phyloP scores from a whole-genome alignment of 371 early-diverging fungal genomes.

The Mucor indicus region DNA sequence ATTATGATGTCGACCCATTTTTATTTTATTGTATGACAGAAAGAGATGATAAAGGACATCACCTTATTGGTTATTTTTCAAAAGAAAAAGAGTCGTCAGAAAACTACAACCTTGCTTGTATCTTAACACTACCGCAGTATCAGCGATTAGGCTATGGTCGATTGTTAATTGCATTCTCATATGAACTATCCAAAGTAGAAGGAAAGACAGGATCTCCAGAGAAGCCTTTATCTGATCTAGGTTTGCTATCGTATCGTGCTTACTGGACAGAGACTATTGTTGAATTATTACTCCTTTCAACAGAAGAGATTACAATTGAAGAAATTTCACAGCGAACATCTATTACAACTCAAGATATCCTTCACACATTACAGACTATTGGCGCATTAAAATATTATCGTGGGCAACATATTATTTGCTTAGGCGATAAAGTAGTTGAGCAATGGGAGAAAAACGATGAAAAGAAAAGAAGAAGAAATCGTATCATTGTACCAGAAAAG shows the following conservation, averaged over 20 bases:
- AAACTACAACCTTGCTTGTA: slow-evolving; percentile 99
- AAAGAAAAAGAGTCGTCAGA: slow-evolving; percentile 98
- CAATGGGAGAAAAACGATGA: slow-evolving; percentile 69
- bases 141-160: slow-evolving; percentile 99
- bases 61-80: slow-evolving; percentile 98
- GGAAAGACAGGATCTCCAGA: slow-evolving; percentile 97
- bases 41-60: slow-evolving; percentile 78
- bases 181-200: slow-evolving; percentile 96
- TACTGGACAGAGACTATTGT: slow-evolving; percentile 95
- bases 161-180: slow-evolving; percentile 95
- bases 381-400: slow-evolving; percentile 94
- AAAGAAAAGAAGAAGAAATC: slow-evolving; percentile 51
- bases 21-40: slow-evolving; percentile 95
- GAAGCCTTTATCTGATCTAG: slow-evolving; percentile 99
- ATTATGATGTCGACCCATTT: slow-evolving; percentile 99
- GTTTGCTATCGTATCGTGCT: slow-evolving; percentile 92
- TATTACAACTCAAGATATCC: slow-evolving; percentile 91
- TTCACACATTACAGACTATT: slow-evolving; percentile 90
- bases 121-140: slow-evolving; percentile 96
- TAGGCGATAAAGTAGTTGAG: slow-evolving; percentile 86
- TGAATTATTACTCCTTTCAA: slow-evolving; percentile 48
- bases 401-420: slow-evolving; percentile 88
- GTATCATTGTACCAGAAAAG: slow-evolving; percentile 76
- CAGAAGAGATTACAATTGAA: slow-evolving; percentile 68
- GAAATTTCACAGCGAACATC: slow-evolving; percentile 87